A percentile compares a stretch with the other conserved stretches of the same genome.
Conservation (phyloP, 2,329 filamentous ascomycete genomes). For the Epichloe sibirici region DNA sequence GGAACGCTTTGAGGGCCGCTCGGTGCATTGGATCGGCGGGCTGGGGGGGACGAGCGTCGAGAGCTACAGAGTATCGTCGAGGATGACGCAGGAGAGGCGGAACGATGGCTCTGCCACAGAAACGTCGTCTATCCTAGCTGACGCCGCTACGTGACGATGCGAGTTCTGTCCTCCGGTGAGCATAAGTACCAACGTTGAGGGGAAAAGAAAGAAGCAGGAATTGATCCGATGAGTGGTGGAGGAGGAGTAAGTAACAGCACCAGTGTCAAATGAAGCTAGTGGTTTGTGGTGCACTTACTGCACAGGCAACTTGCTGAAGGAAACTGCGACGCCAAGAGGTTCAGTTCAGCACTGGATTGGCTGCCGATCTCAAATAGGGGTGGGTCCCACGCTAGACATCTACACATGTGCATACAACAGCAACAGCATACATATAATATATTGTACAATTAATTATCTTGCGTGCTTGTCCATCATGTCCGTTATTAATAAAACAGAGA, state of each 20-base stretch:
- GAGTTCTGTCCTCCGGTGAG: neutral
- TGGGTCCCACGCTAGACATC: too few relatives aligned
- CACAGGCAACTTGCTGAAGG: too few relatives aligned
- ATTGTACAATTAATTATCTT: too few relatives aligned
- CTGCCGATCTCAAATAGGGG: neutral
- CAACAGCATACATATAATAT: too few relatives aligned
- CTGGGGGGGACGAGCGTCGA: neutral
- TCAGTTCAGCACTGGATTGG: slow-evolving; percentile 3
- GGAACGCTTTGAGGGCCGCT: slow-evolving; percentile 54
- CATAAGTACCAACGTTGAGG: neutral
- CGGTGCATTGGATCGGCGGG: slow-evolving; percentile 52
- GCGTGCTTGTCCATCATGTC: too few relatives aligned
- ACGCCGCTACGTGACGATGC: neutral
- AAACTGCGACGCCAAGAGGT: neutral
- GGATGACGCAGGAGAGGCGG: neutral
- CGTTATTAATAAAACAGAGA: too few relatives aligned
- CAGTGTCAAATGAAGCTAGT: neutral
- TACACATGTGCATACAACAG: too few relatives aligned
- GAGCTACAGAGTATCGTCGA: neutral
- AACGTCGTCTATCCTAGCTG: neutral
- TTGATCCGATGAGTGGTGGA: too few relatives aligned
- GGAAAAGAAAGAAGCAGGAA: neutral
- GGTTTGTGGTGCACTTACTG: neutral
- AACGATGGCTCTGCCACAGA: too few relatives aligned
- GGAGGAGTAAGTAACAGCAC: too few relatives aligned